Conservation (phyloP, 2,329 filamentous ascomycete genomes). For the Alternaria rosae region DNA sequence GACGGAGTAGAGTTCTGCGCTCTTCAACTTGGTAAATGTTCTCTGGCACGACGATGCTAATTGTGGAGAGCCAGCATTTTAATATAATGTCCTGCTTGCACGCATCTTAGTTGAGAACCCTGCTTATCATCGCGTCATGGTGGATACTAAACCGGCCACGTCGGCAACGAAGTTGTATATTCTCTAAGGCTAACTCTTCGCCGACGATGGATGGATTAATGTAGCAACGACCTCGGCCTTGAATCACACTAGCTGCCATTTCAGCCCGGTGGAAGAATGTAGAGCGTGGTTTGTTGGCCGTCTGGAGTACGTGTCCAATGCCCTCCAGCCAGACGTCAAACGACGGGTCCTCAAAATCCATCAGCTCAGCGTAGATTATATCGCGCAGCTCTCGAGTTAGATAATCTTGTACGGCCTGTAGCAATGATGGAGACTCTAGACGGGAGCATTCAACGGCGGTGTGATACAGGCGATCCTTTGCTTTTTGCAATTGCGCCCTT, state of each 20-base stretch:
- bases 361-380: neutral
- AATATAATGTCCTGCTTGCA: neutral
- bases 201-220: neutral
- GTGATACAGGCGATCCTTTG: neutral
- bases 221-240: neutral
- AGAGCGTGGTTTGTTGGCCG: neutral
- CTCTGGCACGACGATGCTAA: neutral
- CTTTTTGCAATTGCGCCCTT: neutral
- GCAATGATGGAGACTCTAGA: neutral
- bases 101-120: neutral
- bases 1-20: neutral
- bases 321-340: neutral
- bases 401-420: neutral
- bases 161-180: neutral
- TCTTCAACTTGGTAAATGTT: neutral
- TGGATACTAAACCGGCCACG: neutral
- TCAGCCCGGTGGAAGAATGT: neutral
- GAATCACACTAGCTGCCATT: neutral
- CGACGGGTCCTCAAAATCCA: neutral
- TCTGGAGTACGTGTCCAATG: neutral
- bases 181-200: neutral
- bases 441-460: neutral
- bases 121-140: neutral
- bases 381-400: neutral
- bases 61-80: neutral